Conservation (phyloP, 2,329 filamentous ascomycete genomes). For the Lecanicillium sp. region DNA sequence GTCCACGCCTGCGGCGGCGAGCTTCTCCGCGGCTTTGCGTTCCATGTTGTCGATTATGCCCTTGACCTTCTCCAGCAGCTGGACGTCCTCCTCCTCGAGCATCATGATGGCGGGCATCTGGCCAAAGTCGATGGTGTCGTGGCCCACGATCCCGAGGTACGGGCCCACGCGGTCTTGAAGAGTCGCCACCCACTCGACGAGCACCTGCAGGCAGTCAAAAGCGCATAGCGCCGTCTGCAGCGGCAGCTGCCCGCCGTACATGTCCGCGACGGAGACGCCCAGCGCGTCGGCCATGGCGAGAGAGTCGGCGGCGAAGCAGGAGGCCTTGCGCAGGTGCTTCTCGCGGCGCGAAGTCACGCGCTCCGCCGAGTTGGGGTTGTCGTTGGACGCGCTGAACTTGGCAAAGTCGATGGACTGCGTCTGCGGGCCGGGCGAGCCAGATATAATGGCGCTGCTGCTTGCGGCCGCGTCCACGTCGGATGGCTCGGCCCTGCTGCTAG, state of each 20-base stretch:
- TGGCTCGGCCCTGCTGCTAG: constrained; percentile 30
- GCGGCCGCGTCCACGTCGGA: constrained; percentile 40
- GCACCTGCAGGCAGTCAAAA: constrained; percentile 88
- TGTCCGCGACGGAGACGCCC: constrained; percentile 78
- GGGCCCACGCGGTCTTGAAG: constrained; percentile 90
- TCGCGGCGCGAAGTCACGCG: constrained; percentile 57
- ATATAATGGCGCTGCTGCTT: constrained; percentile 39
- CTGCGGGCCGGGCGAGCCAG: constrained; percentile 48
- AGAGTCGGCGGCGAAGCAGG: constrained; percentile 89
- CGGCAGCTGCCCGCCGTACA: constrained; percentile 76
- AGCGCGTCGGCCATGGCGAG: constrained; percentile 82
- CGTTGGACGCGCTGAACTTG: constrained; percentile 25
- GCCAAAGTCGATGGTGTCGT: constrained; percentile 69
- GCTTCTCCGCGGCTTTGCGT: constrained; percentile 61
- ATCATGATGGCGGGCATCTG: constrained; percentile 85
- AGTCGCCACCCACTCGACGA: constrained; percentile 90
- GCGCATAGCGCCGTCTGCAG: constrained; percentile 87
- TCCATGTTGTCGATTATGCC: constrained; percentile 73
- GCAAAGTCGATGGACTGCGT: constrained; percentile 41
- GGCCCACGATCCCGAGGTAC: constrained; percentile 80
- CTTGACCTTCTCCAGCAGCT: constrained; percentile 75
- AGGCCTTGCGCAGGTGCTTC: constrained; percentile 85
- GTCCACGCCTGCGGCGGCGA: constrained; percentile 47
- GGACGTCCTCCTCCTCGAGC: constrained; percentile 84
- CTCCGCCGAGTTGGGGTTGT: constrained; percentile 10